Base-by-base conservation (phyloP, 139 green algal species). In the Tetratostichococcus sp. region DNA sequence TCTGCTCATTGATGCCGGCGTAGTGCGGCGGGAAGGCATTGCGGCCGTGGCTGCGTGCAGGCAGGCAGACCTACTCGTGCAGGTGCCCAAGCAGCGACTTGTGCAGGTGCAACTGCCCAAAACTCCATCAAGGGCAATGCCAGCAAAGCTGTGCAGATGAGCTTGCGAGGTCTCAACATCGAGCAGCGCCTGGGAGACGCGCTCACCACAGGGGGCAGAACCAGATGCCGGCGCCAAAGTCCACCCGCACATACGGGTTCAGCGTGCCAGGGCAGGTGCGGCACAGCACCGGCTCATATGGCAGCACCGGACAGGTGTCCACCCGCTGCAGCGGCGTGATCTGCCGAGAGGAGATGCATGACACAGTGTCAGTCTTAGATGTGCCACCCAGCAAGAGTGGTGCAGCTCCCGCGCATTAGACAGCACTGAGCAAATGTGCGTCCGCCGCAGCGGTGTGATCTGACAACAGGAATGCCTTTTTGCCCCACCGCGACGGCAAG, bases 1-100 rank as follows among this genome's bases (percentile, higher is more conserved):
- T 86, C 31, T 71, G 74, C 73, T 89, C 85, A 11, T 28, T 80
- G 72, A 91, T 86, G 1, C 32, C 43, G 2, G 68, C 71, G 73
- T 91, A 91, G 72, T 86, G 79, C 30, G 65, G 68, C 28, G 86
- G 86, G 68, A 91, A 89, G 50, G 80, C 35, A 28, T 89, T 89
- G 25, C 82, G 77, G 2, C 65, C 75, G 17, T 43, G 65, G 67
- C 74, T 78, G 73, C 39, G 66, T 35, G 50, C 50, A 62, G 50
- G 11, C 22, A 28, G 11, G 50, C 11, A 25, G 32, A 43, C 25
- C 16, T 70, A 65, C 57, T 35, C 6, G 0, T 23, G 57, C 23
- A 30, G 25, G 33, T 16, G 11, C 22, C 62, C 50, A 26, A n/a
- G 50, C 22, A 62, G 19, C 50, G 26, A 17, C 17, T n/a, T 25